These are phyloP conservation scores for Boletus coccyginus DNA, from an alignment of 768 basidiomycete genomes.

Conservation along the genomic window DNA sequence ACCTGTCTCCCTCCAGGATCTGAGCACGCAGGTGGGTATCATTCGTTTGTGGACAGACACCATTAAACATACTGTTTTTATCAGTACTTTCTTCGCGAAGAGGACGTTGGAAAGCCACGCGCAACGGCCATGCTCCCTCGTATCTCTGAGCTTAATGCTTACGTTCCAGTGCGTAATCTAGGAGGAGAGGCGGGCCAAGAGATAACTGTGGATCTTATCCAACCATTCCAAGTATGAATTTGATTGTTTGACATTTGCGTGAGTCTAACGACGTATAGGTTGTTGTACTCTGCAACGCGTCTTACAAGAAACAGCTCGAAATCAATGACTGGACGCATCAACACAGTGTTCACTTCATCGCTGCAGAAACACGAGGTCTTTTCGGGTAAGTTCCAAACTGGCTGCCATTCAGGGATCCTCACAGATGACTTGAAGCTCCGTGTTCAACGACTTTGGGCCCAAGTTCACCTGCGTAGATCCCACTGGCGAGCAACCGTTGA, in stretches of 20 bases:
- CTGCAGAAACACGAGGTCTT: constrained; percentile 88
- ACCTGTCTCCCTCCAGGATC: constrained; percentile 80
- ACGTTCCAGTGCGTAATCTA: constrained; percentile 91
- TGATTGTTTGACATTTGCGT: background rate
- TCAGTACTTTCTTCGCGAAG: constrained; percentile 90
- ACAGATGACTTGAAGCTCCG: constrained; percentile 51
- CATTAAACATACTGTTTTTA: constrained; percentile 8
- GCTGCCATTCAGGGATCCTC: background rate
- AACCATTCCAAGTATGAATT: constrained; percentile 80
- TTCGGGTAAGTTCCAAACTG: constrained; percentile 67
- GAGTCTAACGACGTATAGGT: constrained; percentile 47
- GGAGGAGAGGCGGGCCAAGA: constrained; percentile 73
- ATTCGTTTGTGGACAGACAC: background rate
- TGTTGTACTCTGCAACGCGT: constrained; percentile 80
- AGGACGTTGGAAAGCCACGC: constrained; percentile 85
- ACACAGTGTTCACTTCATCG: constrained; percentile 87
- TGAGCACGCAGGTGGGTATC: constrained; percentile 80
- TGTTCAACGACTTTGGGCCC: constrained; percentile 95
- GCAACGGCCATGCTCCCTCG: constrained; percentile 86
- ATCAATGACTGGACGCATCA: constrained; percentile 94
- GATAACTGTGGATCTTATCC: constrained; percentile 76
- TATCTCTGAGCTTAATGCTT: constrained; percentile 90
- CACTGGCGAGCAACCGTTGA: constrained; percentile 93
- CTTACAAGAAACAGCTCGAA: constrained; percentile 82
- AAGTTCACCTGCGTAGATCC: constrained; percentile 96